Base-by-base conservation (phyloP, 345 rosid genomes). In the Syzygium oleosum region DNA sequence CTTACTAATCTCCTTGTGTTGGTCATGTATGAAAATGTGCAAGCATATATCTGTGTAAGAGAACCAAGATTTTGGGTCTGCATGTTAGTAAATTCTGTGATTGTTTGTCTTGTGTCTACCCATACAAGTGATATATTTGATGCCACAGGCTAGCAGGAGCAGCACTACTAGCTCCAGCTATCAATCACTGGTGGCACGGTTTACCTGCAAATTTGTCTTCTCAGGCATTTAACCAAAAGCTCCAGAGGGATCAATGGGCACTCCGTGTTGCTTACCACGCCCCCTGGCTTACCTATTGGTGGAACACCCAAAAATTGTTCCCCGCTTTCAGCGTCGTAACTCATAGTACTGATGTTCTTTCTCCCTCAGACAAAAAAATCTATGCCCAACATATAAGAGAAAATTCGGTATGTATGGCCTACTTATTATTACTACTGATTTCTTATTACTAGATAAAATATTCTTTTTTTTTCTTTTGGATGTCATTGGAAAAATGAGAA, bases 171-270 rank as follows among this genome's bases (percentile, higher is more conserved):
- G 93, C 91, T 43, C 95, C 94, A 0, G 93, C 86, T 41, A 84
- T 91, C 54, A 94, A 94, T 88, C 91, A 92, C 88, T 94, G 95
- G 95, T 94, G 97, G 95, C 90, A 91, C 51, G 91, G 92, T 59
- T 87, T 95, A 58, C 95, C 95, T 2, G 84, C 88, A n/a, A 89
- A 92, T 34, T 84, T 92, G 56, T 88, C 93, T 0, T 86, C 87
- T 41, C 88, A 92, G 89, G 95, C 88, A 38, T 91, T 90, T 84
- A 46, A 88, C 13, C 89, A 56, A 19, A 87, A 31, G 86, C 80
- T 84, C 31, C 85, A 10, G 77, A 84, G 49, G 52, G 88, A 89
- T 86, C 86, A 86, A 38, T 89, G 90, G 90, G 88, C 88, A 27
- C 77, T 86, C n/a, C 88, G 90, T 31, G 88, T 89, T 68, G 63